A percentile compares a stretch with the other conserved stretches of the same genome.
Conservation (phyloP, 495 filamentous ascomycete species). For the Penicillium waksmanii region DNA sequence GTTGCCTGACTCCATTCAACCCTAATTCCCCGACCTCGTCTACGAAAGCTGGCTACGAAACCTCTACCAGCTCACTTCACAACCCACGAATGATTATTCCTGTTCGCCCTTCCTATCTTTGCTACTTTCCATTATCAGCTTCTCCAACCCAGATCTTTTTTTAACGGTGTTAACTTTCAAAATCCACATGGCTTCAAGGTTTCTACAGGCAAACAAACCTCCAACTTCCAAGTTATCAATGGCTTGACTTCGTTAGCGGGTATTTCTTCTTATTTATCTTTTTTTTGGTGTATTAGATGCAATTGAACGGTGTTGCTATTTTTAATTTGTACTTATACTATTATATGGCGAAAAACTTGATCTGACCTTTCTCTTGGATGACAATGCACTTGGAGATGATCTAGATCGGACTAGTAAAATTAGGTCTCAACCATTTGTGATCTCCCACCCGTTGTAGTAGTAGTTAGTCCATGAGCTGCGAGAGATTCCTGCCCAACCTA, state of each 20-base stretch:
- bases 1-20: background rate
- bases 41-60: conserved; percentile 18
- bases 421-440: too few species aligned
- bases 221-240: background rate
- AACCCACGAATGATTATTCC: background rate
- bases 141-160: background rate
- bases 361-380: background rate
- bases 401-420: background rate
- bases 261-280: conserved; percentile 9
- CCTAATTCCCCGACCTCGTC: background rate
- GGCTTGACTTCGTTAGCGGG: conserved; percentile 7
- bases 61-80: conserved; percentile 1
- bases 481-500: too few species aligned
- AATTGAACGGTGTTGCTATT: conserved; percentile 20
- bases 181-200: background rate
- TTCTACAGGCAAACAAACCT: background rate
- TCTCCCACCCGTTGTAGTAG: background rate
- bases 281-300: conserved; percentile 24
- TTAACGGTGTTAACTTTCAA: conserved; percentile 1
- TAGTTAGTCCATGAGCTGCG: background rate
- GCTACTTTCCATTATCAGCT: conserved; percentile 7
- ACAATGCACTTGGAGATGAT: background rate
- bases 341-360: conserved; percentile 3
- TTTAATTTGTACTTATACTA: background rate
- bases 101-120: conserved; percentile 7